These are phyloP conservation scores for Citrus australasica DNA, from an alignment of 345 rosid genomes.

Conservation along the genomic window DNA sequence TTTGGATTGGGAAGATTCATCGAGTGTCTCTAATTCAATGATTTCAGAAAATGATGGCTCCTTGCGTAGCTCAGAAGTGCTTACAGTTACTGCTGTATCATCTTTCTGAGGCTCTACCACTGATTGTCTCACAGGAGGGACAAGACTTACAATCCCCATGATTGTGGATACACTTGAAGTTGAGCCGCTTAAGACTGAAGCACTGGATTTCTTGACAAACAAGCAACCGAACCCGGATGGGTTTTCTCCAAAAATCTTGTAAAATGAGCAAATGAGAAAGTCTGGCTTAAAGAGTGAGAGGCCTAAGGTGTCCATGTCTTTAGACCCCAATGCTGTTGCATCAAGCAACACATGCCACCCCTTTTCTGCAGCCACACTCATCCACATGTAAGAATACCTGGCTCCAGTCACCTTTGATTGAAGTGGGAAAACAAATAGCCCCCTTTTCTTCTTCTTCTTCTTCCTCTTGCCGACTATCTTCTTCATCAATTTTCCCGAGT, in stretches of 20 bases:
- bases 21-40: slow-evolving; percentile 23
- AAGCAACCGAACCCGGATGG: slow-evolving; percentile 77
- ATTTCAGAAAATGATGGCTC: slow-evolving; percentile 32
- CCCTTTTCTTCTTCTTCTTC: slow-evolving; percentile 35
- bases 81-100: background rate
- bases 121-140: slow-evolving; percentile 18
- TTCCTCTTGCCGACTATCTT: slow-evolving; percentile 38
- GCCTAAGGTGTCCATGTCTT: slow-evolving; percentile 90
- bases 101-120: background rate
- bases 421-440: slow-evolving; percentile 82
- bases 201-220: slow-evolving; percentile 58
- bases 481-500: slow-evolving; percentile 47
- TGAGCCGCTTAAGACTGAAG: slow-evolving; percentile 37
- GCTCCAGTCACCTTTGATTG: slow-evolving; percentile 73
- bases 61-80: background rate
- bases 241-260: slow-evolving; percentile 68
- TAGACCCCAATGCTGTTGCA: slow-evolving; percentile 66
- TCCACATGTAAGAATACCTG: slow-evolving; percentile 76
- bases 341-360: slow-evolving; percentile 89
- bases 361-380: slow-evolving; percentile 65
- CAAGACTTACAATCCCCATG: slow-evolving; percentile 36
- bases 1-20: slow-evolving; percentile 6
- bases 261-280: slow-evolving; percentile 71
- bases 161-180: slow-evolving; percentile 17
- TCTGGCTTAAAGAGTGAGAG: slow-evolving; percentile 78